These are phyloP conservation scores for Mycoemilia scoparia DNA, from an alignment of 192 early-diverging fungal species.

Conservation along the genomic window DNA sequence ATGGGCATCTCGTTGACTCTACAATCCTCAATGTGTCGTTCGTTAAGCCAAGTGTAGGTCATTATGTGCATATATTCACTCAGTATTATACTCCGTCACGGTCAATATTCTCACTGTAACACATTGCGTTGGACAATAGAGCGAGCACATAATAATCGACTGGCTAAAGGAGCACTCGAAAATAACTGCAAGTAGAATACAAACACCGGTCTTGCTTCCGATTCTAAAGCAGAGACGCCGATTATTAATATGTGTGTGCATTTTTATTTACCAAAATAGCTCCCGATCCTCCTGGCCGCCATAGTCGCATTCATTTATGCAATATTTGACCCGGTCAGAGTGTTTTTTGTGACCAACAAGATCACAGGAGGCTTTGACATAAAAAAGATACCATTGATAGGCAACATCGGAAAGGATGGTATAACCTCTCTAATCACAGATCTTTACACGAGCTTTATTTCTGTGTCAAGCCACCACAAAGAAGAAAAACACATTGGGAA, in stretches of 20 bases:
- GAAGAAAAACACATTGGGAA: conserved; percentile 6
- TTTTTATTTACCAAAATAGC: no score
- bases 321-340: conserved; percentile 75
- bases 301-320: conserved; percentile 62
- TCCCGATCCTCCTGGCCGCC: conserved; percentile 56
- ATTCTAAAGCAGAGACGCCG: no score
- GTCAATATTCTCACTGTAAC: no score
- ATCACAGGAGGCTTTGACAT: conserved; percentile 62
- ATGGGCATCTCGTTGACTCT: conserved; percentile 53
- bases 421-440: conserved; percentile 15
- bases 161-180: conserved; percentile 63
- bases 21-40: conserved; percentile 45
- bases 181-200: conserved; percentile 13
- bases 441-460: no score
- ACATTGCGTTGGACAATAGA: no score
- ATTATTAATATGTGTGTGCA: no score
- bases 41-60: no score
- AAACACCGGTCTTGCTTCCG: conserved; percentile 1
- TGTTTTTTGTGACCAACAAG: conserved; percentile 75
- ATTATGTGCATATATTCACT: no score
- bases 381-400: conserved; percentile 13
- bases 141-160: conserved; percentile 36
- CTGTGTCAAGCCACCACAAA: no score
- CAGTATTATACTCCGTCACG: no score
- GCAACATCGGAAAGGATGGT: conserved; percentile 13